Percentiles rank a stretch among this genome's conserved stretches.
phyloP scores from a whole-genome alignment of 306 rosid species.

The Geum urbanum region DNA sequence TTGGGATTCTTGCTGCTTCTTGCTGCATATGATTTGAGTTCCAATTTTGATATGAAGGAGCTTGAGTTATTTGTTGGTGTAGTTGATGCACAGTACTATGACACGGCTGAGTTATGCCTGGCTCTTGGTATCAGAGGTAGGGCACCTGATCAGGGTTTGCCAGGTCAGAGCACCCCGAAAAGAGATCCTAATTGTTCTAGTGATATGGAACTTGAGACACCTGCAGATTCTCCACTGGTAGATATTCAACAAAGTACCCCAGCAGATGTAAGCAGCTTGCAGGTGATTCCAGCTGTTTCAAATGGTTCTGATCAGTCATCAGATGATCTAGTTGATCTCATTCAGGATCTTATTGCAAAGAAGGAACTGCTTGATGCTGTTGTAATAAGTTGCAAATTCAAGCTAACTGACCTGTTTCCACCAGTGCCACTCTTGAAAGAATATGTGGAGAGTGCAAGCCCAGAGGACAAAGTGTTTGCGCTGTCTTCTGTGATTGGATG shows the following conservation, averaged over 20 bases:
- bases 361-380: constrained; percentile 44
- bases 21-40: constrained; percentile 33
- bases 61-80: constrained; percentile 24
- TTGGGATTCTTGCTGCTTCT: constrained; percentile 45
- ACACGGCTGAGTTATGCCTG: constrained; percentile 23
- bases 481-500: constrained; percentile 30
- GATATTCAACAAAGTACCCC: constrained; percentile 20
- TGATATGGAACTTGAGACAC: not conserved
- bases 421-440: constrained; percentile 35
- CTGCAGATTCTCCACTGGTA: constrained; percentile 7
- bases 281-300: constrained; percentile 6
- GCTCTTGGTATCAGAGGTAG: constrained; percentile 26
- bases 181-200: not conserved
- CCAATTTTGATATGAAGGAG: constrained; percentile 31
- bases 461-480: constrained; percentile 36
- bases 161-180: not conserved
- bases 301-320: not conserved
- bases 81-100: constrained; percentile 33
- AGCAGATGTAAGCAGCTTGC: constrained; percentile 23
- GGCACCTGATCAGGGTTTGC: constrained; percentile 33
- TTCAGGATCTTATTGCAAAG: constrained; percentile 34
- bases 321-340: constrained; percentile 29
- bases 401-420: constrained; percentile 37
- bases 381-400: constrained; percentile 46
- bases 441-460: constrained; percentile 14